A percentile compares a stretch with the other conserved stretches of the same genome.
Conservation (phyloP, 2,329 filamentous ascomycete species). For the Grosmannia serpens region DNA sequence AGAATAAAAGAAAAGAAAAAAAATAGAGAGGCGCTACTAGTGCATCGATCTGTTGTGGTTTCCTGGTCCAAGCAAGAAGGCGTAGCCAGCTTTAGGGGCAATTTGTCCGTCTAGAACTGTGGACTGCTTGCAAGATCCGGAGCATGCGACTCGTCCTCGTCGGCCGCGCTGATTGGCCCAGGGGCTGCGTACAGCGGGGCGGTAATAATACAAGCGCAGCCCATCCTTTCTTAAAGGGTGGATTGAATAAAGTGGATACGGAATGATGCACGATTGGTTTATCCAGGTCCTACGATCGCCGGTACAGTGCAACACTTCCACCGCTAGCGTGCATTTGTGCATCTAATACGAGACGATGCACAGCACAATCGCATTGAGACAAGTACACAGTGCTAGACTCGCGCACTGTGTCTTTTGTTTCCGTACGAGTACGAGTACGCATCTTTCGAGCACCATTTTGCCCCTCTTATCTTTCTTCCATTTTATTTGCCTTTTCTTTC, state of each 20-base stretch:
- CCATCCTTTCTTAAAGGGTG: neutral
- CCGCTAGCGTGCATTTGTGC: conserved; percentile 3
- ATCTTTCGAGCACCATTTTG: neutral
- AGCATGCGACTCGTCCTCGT: conserved; percentile 2
- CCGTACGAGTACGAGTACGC: neutral
- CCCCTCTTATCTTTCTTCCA: neutral
- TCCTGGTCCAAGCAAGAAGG: neutral
- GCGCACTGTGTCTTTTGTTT: neutral
- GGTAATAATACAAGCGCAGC: neutral
- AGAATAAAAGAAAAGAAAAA: neutral
- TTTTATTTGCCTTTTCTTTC: neutral
- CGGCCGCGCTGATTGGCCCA: conserved; percentile 22
- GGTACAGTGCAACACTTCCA: neutral
- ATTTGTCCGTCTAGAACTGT: neutral
- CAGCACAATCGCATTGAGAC: neutral
- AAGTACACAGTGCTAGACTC: neutral
- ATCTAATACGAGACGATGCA: neutral
- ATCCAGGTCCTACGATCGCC: neutral
- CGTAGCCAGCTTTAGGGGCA: neutral
- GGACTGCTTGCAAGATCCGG: neutral
- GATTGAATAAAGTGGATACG: neutral
- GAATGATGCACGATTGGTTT: neutral
- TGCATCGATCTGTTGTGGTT: neutral
- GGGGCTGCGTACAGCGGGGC: conserved; percentile 1
- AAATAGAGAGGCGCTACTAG: neutral